Percentiles rank a stretch among this genome's conserved stretches.
Evolutionary conservation across 768 basidiomycete species (phyloP).

Genomic region (Amanita fuliginea): DNA sequence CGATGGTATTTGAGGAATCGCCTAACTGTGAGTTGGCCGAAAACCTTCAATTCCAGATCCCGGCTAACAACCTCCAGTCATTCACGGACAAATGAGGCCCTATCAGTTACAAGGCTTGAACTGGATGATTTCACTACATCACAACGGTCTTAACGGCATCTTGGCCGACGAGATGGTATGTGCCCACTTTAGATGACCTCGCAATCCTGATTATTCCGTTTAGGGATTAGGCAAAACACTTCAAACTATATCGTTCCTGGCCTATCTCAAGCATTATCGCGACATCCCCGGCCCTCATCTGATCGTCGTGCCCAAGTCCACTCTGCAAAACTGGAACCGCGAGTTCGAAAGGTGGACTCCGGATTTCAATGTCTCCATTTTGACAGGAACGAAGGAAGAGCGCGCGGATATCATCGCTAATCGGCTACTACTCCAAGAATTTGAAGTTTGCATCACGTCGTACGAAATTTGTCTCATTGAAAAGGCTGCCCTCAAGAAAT

Average conservation of each 20-base stretch:
- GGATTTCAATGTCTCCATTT: slow-evolving; percentile 68
- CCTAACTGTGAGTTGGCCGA: slow-evolving; percentile 58
- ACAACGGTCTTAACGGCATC: slow-evolving; percentile 95
- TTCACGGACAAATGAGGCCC: slow-evolving; percentile 81
- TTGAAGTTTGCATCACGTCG: slow-evolving; percentile 90
- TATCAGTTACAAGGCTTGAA: slow-evolving; percentile 96
- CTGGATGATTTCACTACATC: slow-evolving; percentile 95
- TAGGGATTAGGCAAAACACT: slow-evolving; percentile 97
- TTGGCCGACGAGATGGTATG: slow-evolving; percentile 92
- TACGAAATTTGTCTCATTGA: slow-evolving; percentile 98
- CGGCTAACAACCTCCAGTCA: slow-evolving; percentile 22
- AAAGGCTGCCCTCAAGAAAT: slow-evolving; percentile 84
- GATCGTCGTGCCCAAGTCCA: slow-evolving; percentile 97
- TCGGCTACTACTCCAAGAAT: slow-evolving; percentile 75
- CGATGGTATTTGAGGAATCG: slow-evolving; percentile 90
- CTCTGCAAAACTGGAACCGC: slow-evolving; percentile 92
- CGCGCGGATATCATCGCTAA: slow-evolving; percentile 71
- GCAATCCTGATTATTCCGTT: not conserved
- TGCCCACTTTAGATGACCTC: slow-evolving; percentile 1
- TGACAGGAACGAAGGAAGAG: slow-evolving; percentile 87
- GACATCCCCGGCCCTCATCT: slow-evolving; percentile 77
- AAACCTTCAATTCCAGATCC: slow-evolving; percentile 6
- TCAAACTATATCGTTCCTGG: slow-evolving; percentile 94
- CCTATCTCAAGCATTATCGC: slow-evolving; percentile 83
- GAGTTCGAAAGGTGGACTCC: slow-evolving; percentile 91